Evolutionary conservation across 148 eudicot species (phyloP), one percentile per base, ranked within the genome.

Genomic region (Pouteria glomerata): DNA sequence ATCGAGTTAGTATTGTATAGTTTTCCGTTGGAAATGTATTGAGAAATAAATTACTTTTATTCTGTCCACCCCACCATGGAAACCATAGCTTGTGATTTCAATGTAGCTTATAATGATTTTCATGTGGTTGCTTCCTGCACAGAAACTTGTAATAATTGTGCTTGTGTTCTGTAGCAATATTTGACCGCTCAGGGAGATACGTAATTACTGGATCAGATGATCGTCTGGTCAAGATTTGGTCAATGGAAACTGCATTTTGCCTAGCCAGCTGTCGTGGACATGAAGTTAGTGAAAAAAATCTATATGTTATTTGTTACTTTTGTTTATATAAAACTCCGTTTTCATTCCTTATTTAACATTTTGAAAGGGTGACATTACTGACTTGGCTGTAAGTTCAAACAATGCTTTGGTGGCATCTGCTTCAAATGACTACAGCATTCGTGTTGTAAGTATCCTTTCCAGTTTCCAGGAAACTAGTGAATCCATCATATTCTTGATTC

Each of bases 161-260:
- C 66, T 79, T 69, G 65, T 58, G 31, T 77, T 75, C 60, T 88
- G 84, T 78, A 96, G 99, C 99, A 71, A 90, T 96, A 77, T 96
- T 92, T 82, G 99, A 96, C 73, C 89, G 89, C 24, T 82, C 86
- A 62, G 97, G 99, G 53, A 84, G 96, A 78, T 90, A 86, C 81
- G 97, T 96, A 58, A 90, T 96, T 68, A 96, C 99, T 79, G 99
- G 99, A 57, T 88, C 99, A 26, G 99, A 96, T 70, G 99, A 96
- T 66, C 96, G 99, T 65, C 84, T 96, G 76, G 99, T 96, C 44
- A 96, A 96, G 79, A 85, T 96, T 68, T 96, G 99, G 99, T 96
- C 99, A 45, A 92, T 90, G 97, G 99, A 96, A 83, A 92, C 96
- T 71, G 97, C 96, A 74, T 82, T 92, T 75, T 90, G 96, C 78